Percentiles rank a stretch among this genome's conserved stretches.
phyloP scores from a whole-genome alignment of 169 alveolate genomes.

The Fabrea salina region DNA sequence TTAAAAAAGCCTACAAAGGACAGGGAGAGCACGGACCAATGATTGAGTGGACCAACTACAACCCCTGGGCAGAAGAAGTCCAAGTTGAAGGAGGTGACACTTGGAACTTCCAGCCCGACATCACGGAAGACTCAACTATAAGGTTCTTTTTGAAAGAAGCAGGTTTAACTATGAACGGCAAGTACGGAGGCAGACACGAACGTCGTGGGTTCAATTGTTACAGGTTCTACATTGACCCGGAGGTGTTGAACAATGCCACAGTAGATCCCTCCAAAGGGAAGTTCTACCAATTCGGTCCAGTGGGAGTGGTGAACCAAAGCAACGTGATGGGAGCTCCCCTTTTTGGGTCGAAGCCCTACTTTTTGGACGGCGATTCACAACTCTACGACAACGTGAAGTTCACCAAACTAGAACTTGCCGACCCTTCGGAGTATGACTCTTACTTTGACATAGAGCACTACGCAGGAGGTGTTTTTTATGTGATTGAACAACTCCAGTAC shows the following conservation, averaged over 20 bases:
- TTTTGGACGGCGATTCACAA: constrained; percentile 8
- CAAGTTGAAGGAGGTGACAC: not conserved
- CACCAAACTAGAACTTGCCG: not conserved
- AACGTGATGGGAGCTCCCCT: not conserved
- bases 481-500: not conserved
- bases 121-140: not conserved
- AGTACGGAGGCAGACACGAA: not conserved
- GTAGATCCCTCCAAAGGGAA: not conserved
- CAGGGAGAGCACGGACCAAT: constrained; percentile 14
- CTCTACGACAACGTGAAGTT: not conserved
- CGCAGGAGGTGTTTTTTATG: constrained; percentile 20
- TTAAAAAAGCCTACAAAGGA: not conserved
- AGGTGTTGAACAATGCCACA: not conserved
- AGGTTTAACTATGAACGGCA: not conserved
- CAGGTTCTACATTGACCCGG: not conserved
- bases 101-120: constrained; percentile 8
- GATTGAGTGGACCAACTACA: not conserved
- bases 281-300: constrained; percentile 8
- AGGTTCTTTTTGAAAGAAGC: not conserved
- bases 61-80: constrained; percentile 23
- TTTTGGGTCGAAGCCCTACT: constrained; percentile 17
- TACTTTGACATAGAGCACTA: constrained; percentile 15
- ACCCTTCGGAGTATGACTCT: constrained; percentile 8
- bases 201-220: not conserved
- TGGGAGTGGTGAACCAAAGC: constrained; percentile 14